Base-by-base conservation (phyloP, 2,329 filamentous ascomycete species). In the Plenodomus tracheiphilus region DNA sequence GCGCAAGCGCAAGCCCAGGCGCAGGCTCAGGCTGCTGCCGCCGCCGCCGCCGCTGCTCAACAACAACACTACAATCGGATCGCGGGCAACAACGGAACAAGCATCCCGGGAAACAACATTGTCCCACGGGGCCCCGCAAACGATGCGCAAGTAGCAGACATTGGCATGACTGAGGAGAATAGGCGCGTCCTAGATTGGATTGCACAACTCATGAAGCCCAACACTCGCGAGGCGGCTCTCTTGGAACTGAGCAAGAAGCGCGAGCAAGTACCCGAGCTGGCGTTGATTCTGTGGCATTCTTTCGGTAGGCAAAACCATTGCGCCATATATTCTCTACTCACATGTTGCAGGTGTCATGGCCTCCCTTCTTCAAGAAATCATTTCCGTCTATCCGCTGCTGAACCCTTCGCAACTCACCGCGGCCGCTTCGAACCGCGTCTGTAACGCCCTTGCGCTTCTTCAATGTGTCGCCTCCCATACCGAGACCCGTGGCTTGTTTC, bases 381-480 rank as follows among this genome's bases (percentile, higher is more conserved):
- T 99, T 69, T 97, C 93, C 10, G 94, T 99, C 46, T 99, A 99
- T 71, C 95, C 91, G 21, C 84, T 99, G 4, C 84, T 99, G 64
- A 99, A 96, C 73, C 94, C 94, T 5, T 97, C 91, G 41, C 93
- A 97, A 76, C 84, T 99, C 65, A 99, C 94, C 7, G 94, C 94
- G 2, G 92, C 94, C n/a, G 93, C 94, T 15, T 96, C 90, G 3
- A 99, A 99, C 77, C 82, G 94, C 58, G 94, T 99, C 49, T 99
- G 94, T 78, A 99, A 99, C 74, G 94, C 94, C 32, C 83, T 99
- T 54, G 94, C 94, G 21, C 83, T 99, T 53, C 82, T 99, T 39
- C 94, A 99, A 75, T 99, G 94, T 68, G 94, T 99, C 54, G 94
- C 94, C 34, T 96, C 91, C 39, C 94, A 99, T 78, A 96, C 95